Evolutionary conservation across 1,284 basidiomycete species (phyloP).

Genomic region (Heterobasidion parviporum): DNA sequence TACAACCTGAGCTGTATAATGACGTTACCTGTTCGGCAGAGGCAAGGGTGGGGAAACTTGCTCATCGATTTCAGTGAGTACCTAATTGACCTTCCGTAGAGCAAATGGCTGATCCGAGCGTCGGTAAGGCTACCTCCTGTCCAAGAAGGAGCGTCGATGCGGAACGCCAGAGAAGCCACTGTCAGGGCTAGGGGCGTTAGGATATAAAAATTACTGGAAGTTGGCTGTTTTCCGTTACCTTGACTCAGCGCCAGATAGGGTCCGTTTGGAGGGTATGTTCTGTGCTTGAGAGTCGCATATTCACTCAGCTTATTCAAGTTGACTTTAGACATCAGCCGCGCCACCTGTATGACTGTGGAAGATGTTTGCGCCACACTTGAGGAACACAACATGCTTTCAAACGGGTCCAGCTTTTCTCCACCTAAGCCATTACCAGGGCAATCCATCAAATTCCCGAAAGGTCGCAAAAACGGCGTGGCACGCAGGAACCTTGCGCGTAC

Average conservation of each 20-base stretch:
- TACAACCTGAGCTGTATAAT: constrained; percentile 99
- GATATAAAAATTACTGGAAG: constrained; percentile 96
- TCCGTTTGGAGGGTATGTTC: constrained; percentile 66
- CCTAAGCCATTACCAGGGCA: constrained; percentile 57
- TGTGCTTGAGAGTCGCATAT: constrained; percentile 2
- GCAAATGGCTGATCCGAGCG: constrained; percentile 1
- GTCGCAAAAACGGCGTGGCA: constrained; percentile 57
- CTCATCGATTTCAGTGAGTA: constrained; percentile 94
- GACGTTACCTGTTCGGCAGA: constrained; percentile 93
- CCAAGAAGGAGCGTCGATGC: constrained; percentile 84
- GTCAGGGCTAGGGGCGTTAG: constrained; percentile 81
- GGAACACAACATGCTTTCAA: constrained; percentile 73
- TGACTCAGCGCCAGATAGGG: constrained; percentile 46
- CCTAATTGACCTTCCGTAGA: constrained; percentile 1
- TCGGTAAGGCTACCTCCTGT: constrained; percentile 81
- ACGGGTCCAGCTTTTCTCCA: constrained; percentile 38
- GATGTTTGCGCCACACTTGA: constrained; percentile 79
- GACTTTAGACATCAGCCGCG: constrained; percentile 70
- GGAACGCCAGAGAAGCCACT: constrained; percentile 93
- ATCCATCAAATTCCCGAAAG: constrained; percentile 64
- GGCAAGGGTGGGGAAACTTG: constrained; percentile 91
- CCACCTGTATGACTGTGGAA: constrained; percentile 88
- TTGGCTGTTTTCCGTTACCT: constrained; percentile 84
- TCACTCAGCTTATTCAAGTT: constrained; percentile 5
- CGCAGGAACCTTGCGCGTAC: constrained; percentile 54